Base-by-base conservation (phyloP, 805 yeast genomes). In the Yamadazyma kitorensis region DNA sequence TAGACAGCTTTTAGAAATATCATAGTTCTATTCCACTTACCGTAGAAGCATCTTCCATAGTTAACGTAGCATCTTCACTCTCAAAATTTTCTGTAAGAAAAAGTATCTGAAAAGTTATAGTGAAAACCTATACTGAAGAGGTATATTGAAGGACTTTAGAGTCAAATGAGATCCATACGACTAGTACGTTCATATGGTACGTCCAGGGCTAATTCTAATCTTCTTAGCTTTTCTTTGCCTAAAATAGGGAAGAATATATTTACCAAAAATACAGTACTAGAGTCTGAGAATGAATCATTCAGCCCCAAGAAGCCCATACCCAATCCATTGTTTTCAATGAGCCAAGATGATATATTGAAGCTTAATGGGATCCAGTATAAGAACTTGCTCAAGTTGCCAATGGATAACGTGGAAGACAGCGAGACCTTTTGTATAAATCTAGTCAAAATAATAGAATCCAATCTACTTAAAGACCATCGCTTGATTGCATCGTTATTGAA, bases 321-420 rank as follows among this genome's bases (percentile, higher is more conserved):
- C 5, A 64, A 65, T 29, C 70, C 72, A 3, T 49, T 66, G 22
- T 56, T 49, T 33, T 33, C 45, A 11, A 52, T 61, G 55, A 24
- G 45, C 11, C 53, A 54, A 27, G 45, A 43, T 1, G 55, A 62
- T 27, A 34, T 66, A 1, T 21, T 51, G n/a, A 20, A 22, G 2
- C 51, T 67, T 19, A 37, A 41, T 6, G 37, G 34, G 6, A 13
- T 34, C 4, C 59, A 60, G 20, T 55, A 57, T 28, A 15, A 25
- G 7, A 57, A 61, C 34, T 45, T 66, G n/a, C 37, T 51, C 3
- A 33, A 39, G 5, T 40, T 60, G 13, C 62, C 63, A 1, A 50
- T 49, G 40, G 45, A 41, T 8, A 10, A 40, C 1, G 23, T 45
- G 3, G 43, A 50, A 14, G 66, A 63, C 27, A 49, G 53, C 8